Conservation (phyloP, 441 rosid species). For the Arabidopsis hybrid region DNA sequence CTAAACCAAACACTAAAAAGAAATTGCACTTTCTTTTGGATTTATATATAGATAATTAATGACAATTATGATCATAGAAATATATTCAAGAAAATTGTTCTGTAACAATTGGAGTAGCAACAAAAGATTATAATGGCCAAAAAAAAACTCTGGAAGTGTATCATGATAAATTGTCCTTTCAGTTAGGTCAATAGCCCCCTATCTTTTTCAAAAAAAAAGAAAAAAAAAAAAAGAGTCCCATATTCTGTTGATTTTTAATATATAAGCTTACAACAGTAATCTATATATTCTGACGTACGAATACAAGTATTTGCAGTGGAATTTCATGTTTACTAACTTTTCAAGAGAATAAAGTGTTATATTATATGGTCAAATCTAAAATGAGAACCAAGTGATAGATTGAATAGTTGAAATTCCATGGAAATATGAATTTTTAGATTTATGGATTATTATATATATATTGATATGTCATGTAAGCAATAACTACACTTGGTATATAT, state of each 20-base stretch:
- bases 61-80: too few species aligned
- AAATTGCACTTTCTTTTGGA: too few species aligned
- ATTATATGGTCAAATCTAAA: background rate
- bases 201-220: too few species aligned
- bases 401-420: background rate
- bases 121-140: background rate
- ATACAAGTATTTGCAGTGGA: background rate
- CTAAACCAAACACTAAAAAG: too few species aligned
- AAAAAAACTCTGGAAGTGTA: background rate
- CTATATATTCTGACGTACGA: background rate
- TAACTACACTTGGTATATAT: conserved; percentile 4
- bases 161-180: too few species aligned
- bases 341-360: background rate
- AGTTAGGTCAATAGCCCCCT: too few species aligned
- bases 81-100: too few species aligned
- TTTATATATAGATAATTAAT: too few species aligned
- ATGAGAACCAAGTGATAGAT: background rate
- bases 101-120: background rate
- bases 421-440: background rate
- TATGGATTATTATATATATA: background rate
- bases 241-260: too few species aligned
- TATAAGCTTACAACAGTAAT: background rate
- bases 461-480: background rate
- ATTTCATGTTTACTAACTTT: background rate
- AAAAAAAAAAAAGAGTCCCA: too few species aligned